Evolutionary conservation across 768 basidiomycete genomes (phyloP), one percentile per base, ranked within the genome.

Genomic region (Hygrocybe punicea): DNA sequence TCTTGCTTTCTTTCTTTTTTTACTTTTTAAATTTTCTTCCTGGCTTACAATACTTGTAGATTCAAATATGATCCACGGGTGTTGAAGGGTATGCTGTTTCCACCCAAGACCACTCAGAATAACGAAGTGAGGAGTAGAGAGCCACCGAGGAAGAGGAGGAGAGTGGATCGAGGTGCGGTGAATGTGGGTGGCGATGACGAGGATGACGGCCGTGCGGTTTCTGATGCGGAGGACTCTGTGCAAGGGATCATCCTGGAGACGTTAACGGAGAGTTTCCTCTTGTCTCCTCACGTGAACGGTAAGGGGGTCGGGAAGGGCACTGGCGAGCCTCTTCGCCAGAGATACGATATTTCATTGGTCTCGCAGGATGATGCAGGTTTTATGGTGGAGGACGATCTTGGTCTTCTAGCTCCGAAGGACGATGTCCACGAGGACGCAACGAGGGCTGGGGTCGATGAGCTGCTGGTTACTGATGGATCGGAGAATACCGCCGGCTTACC

Each of bases 21-120:
- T 10, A 29, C 4, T 51, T 10, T 16, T 9, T 37, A 53, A 39
- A 29, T 17, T 52, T 45, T 29, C 58, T 17, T 47, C n/a, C n/a
- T 46, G 10, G 52, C 39, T 53, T 25, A 23, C 6, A 17, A 47
- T 40, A 4, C 48, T 35, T 29, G 19, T 35, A 85, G 83, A 52
- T 84, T 78, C 57, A 83, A 84, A 67, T 85, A 83, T 58, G 71
- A 78, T 7, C 76, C 81, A 0, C 63, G 63, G 4, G 64, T 77
- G 3, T 68, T 84, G 6, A 71, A 71, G 25, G 68, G 70, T 25
- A 68, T 76, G 1, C 69, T 84, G 13, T 83, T 84, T 66, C 79
- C 82, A 3, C 58, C 64, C 6, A 52, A 52, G 1, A 37, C 23
- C 2, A 25, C 50, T 4, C 36, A 60, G 9, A 37, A 59, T 2